Conservation (phyloP, 2,329 filamentous ascomycete species). For the Microsporum audouinii region DNA sequence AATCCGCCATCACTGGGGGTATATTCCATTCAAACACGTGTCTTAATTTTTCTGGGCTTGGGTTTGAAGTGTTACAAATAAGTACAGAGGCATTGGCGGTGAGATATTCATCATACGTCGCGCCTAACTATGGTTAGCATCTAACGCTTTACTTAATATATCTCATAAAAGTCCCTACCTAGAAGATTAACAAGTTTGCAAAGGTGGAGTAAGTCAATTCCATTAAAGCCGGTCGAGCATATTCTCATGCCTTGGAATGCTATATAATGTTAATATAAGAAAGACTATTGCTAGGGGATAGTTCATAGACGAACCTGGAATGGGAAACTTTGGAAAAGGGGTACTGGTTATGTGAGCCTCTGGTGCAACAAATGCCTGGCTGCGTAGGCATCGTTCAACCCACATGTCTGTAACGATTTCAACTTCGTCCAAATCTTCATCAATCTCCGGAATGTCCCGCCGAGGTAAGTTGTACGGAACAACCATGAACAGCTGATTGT, state of each 20-base stretch:
- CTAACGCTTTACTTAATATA: background rate
- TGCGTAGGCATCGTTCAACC: conserved; percentile 76
- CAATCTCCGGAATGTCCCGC: conserved; percentile 27
- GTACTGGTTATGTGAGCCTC: conserved; percentile 60
- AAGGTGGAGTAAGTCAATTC: conserved; percentile 75
- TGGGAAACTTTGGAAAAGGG: conserved; percentile 61
- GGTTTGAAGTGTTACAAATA: conserved; percentile 50
- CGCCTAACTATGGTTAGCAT: conserved; percentile 41
- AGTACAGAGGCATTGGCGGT: conserved; percentile 62
- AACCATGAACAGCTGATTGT: conserved; percentile 27
- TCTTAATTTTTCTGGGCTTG: conserved; percentile 58
- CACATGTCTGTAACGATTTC: conserved; percentile 75
- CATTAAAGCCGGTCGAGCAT: conserved; percentile 70
- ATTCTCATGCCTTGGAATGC: conserved; percentile 61
- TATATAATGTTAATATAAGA: conserved; percentile 8
- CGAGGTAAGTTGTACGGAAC: conserved; percentile 29
- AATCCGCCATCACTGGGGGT: conserved; percentile 67
- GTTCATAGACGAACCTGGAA: conserved; percentile 38
- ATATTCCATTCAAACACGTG: conserved; percentile 65
- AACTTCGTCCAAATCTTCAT: conserved; percentile 33
- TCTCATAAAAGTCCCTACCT: conserved; percentile 32
- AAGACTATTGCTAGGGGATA: background rate
- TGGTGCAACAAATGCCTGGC: conserved; percentile 60
- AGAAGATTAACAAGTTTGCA: conserved; percentile 64
- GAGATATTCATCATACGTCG: conserved; percentile 67